Percentiles rank a stretch among this genome's conserved stretches.
Evolutionary conservation across 2,329 filamentous ascomycete genomes (phyloP).

Genomic region (Peltaster fructicola): DNA sequence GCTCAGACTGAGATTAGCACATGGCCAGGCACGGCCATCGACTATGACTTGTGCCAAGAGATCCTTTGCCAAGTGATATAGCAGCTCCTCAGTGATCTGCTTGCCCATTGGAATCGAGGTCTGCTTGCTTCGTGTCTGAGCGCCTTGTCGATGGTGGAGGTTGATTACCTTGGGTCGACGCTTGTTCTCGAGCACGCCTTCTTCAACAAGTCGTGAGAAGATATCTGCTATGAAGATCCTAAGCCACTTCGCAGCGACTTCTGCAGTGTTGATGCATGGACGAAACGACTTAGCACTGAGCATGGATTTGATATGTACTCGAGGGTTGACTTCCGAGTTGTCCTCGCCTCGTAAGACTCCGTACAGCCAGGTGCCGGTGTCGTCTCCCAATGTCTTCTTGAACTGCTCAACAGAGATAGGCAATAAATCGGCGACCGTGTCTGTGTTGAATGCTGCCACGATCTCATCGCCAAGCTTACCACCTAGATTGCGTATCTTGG

Average conservation of each 20-base stretch:
- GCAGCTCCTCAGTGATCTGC: conserved; percentile 48
- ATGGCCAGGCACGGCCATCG: conserved; percentile 75
- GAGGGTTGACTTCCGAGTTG: conserved; percentile 68
- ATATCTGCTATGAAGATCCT: conserved; percentile 86
- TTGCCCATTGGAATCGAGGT: conserved; percentile 61
- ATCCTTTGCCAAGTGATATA: conserved; percentile 61
- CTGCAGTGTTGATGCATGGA: conserved; percentile 58
- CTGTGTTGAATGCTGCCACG: conserved; percentile 62
- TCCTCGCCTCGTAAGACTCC: conserved; percentile 74
- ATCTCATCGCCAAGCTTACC: conserved; percentile 87
- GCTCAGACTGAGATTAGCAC: conserved; percentile 71
- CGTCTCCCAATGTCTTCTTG: conserved; percentile 61
- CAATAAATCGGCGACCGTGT: conserved; percentile 59
- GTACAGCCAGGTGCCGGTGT: conserved; percentile 74
- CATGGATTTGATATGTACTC: conserved; percentile 95
- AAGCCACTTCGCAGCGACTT: conserved; percentile 72
- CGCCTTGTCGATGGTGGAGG: conserved; percentile 60
- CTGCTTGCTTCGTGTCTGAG: conserved; percentile 57
- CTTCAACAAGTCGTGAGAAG: conserved; percentile 72
- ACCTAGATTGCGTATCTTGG: conserved; percentile 86
- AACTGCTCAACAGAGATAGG: conserved; percentile 56
- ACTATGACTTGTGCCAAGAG: conserved; percentile 60
- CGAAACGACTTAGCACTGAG: conserved; percentile 89
- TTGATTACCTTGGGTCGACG: conserved; percentile 73
- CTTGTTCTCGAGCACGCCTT: conserved; percentile 75